These are phyloP conservation scores for Gastrolobium bilobum DNA, from an alignment of 306 rosid genomes.

Conservation along the genomic window DNA sequence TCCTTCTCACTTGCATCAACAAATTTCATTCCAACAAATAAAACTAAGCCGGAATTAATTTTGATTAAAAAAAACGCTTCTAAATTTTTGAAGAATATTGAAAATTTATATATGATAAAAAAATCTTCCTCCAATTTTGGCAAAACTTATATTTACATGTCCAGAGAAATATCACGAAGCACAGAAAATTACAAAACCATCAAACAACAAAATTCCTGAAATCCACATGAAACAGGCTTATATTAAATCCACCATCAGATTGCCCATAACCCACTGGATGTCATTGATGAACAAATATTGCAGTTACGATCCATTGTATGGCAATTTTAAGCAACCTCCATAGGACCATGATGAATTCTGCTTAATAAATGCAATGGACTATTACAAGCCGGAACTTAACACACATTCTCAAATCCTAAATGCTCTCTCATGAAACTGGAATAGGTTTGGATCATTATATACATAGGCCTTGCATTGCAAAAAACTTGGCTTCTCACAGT, in stretches of 20 bases:
- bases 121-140: slow-evolving; percentile 1
- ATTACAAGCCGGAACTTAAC: not conserved
- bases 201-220: slow-evolving; percentile 14
- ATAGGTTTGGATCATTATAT: slow-evolving; percentile 45
- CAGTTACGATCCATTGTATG: slow-evolving; percentile 16
- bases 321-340: slow-evolving; percentile 13
- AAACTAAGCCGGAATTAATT: not conserved
- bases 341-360: slow-evolving; percentile 28
- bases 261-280: slow-evolving; percentile 10
- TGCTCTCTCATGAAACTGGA: slow-evolving; percentile 23
- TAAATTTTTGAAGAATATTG: not conserved
- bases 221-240: slow-evolving; percentile 29
- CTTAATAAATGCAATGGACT: slow-evolving; percentile 37
- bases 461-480: slow-evolving; percentile 44
- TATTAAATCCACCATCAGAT: not conserved
- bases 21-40: too few relatives aligned
- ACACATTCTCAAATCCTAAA: slow-evolving; percentile 34
- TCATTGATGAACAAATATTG: slow-evolving; percentile 21
- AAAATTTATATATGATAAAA: slow-evolving; percentile 1
- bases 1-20: too few relatives aligned
- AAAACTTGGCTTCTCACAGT: slow-evolving; percentile 54
- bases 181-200: slow-evolving; percentile 43
- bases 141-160: slow-evolving; percentile 35
- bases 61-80: not conserved
- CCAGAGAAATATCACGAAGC: slow-evolving; percentile 24